Base-by-base conservation (phyloP, 345 rosid species). In the Lepidium didymum region DNA sequence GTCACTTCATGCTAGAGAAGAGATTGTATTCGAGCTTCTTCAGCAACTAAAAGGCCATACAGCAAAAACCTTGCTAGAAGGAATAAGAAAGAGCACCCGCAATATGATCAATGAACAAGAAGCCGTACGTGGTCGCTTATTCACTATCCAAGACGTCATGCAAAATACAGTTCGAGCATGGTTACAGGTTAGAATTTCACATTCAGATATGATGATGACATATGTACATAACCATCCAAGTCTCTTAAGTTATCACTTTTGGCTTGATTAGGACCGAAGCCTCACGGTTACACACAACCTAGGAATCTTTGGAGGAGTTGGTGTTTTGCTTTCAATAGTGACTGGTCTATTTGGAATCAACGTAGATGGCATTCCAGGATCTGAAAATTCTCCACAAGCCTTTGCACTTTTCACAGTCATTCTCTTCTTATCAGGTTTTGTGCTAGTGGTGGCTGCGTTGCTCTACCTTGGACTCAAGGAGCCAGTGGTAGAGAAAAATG, bases 1-100 rank as follows among this genome's bases (percentile, higher is more conserved):
- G 90, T 85, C 86, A 0, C 90, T 87, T 51, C 88, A 87, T 46
- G 90, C 86, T 7, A 75, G 87, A 62, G 88, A 83, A 64, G 85
- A 87, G 76, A 87, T 84, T 19, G 80, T 87, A 8, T 87, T 84
- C 19, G 87, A 86, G 76, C 90, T 86, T 63, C 81, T 83, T 77
- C 86, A 79, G 50, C 81, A 86, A 42, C 29, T 86, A 68, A 77
- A 76, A 79, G 88, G 88, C 47, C 81, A 78, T 51, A 42, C 70
- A 54, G 52, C 86, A 16, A 62, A 70, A 69, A 53, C 8, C 21
- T 63, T 86, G 65, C 77, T 86, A 12, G 78, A 79, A 45, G 74
- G 84, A 41, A 62, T 82, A 67, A 75, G 44, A 69, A 82, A 74
- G 63, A 81, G 77, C 54, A 79, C 88, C 5, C 80, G 91, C 40